These are phyloP conservation scores for Phytophthora idaei DNA, from an alignment of 352 stramenopile genomes.

Conservation along the genomic window DNA sequence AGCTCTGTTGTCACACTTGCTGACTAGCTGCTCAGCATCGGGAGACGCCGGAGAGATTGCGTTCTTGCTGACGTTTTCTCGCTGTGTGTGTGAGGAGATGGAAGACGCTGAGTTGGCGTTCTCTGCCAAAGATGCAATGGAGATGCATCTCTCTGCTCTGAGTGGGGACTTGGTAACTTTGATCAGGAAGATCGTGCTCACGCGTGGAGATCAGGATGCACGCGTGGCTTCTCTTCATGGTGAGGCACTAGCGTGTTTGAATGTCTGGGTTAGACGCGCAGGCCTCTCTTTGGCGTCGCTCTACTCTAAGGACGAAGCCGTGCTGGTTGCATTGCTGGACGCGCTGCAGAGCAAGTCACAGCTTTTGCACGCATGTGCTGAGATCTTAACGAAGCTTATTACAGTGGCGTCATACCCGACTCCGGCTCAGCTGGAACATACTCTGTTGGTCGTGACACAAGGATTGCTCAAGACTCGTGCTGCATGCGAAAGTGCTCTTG, in stretches of 20 bases:
- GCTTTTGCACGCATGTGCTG: slow-evolving; percentile 49
- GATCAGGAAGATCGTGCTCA: slow-evolving; percentile 57
- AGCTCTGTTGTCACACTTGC: slow-evolving; percentile 40
- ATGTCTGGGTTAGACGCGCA: slow-evolving; percentile 61
- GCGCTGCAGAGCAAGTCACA: slow-evolving; percentile 54
- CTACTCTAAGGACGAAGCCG: slow-evolving; percentile 43
- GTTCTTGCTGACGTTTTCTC: slow-evolving; percentile 61
- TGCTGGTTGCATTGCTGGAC: slow-evolving; percentile 54
- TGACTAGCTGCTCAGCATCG: slow-evolving; percentile 28
- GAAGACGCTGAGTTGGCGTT: slow-evolving; percentile 67
- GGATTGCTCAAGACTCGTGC: slow-evolving; percentile 51
- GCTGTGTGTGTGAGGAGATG: slow-evolving; percentile 74
- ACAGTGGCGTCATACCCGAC: slow-evolving; percentile 64
- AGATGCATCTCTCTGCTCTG: slow-evolving; percentile 50
- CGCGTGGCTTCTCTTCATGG: slow-evolving; percentile 46
- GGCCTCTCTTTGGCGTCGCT: slow-evolving; percentile 61
- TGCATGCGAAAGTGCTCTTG: slow-evolving; percentile 58
- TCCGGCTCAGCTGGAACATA: slow-evolving; percentile 46
- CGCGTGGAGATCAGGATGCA: slow-evolving; percentile 32
- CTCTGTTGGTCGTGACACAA: slow-evolving; percentile 47
- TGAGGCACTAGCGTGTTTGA: slow-evolving; percentile 63
- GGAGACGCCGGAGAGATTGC: slow-evolving; percentile 42
- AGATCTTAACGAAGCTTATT: slow-evolving; percentile 69
- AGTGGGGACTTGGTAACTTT: slow-evolving; percentile 52
- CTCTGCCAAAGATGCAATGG: slow-evolving; percentile 66